These are phyloP conservation scores for Blastobotrys persicus DNA, from an alignment of 1,139 yeast genomes.

Conservation along the genomic window DNA sequence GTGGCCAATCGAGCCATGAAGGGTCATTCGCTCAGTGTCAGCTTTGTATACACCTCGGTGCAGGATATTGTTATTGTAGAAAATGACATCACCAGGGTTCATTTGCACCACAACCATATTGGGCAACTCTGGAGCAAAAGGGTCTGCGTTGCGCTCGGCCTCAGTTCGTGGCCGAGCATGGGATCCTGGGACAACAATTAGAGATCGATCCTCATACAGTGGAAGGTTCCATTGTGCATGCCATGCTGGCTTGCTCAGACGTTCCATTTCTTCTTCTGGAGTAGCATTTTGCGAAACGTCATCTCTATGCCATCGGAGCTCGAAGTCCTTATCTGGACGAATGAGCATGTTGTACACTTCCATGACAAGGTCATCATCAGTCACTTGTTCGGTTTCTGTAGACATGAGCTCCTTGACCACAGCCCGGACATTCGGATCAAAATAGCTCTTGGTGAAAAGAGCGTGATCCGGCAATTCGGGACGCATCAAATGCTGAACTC, in stretches of 20 bases:
- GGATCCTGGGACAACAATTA: slow-evolving; percentile 53
- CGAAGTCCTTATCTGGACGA: slow-evolving; percentile 56
- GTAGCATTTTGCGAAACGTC: slow-evolving; percentile 51
- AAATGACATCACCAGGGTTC: slow-evolving; percentile 54
- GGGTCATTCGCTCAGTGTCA: slow-evolving; percentile 45
- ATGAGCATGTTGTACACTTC: slow-evolving; percentile 57
- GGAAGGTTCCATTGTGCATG: slow-evolving; percentile 59
- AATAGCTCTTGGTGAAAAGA: slow-evolving; percentile 16
- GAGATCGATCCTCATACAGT: slow-evolving; percentile 49
- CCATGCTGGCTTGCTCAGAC: slow-evolving; percentile 46
- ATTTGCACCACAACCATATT: slow-evolving; percentile 47
- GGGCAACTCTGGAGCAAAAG: slow-evolving; percentile 36
- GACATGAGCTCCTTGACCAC: slow-evolving; percentile 33
- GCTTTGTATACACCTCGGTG: slow-evolving; percentile 52
- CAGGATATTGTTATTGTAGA: slow-evolving; percentile 53
- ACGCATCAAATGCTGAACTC: slow-evolving; percentile 50
- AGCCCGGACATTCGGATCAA: slow-evolving; percentile 13
- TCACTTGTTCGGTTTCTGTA: slow-evolving; percentile 35
- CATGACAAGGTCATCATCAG: slow-evolving; percentile 43
- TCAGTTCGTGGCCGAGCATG: slow-evolving; percentile 49
- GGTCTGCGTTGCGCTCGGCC: slow-evolving; percentile 45
- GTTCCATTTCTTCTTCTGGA: slow-evolving; percentile 47
- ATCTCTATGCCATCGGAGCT: slow-evolving; percentile 58
- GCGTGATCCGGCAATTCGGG: slow-evolving; percentile 45
- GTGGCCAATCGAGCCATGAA: slow-evolving; percentile 57